A percentile compares a stretch with the other conserved stretches of the same genome.
phyloP scores from a whole-genome alignment of 495 filamentous ascomycete species.

The Trichoderma orchidacearum region DNA sequence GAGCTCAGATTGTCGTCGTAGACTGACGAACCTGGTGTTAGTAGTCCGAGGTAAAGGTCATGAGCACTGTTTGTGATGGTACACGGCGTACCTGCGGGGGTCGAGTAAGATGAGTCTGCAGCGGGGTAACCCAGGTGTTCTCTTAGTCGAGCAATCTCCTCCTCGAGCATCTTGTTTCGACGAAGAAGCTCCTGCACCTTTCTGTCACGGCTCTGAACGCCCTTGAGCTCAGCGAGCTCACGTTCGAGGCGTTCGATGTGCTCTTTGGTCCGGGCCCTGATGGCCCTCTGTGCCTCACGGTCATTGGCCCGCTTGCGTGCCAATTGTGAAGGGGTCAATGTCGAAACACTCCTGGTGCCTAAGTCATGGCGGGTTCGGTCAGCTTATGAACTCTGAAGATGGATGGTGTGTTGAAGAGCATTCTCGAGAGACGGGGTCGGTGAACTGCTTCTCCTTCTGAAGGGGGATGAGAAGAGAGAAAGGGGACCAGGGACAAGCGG shows the following conservation, averaged over 20 bases:
- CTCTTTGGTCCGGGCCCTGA: conserved; percentile 66
- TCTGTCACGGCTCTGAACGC: conserved; percentile 18
- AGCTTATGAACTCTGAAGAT: background rate
- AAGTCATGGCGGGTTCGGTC: background rate
- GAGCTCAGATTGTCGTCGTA: background rate
- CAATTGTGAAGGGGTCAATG: conserved; percentile 57
- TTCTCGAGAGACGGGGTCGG: no score
- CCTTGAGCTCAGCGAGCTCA: conserved; percentile 45
- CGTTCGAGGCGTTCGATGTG: conserved; percentile 68
- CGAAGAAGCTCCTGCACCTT: conserved; percentile 18
- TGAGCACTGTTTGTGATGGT: background rate
- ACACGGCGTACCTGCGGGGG: conserved; percentile 3
- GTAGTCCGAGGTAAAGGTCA: background rate
- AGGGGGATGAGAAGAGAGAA: no score
- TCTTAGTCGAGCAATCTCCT: conserved; percentile 16
- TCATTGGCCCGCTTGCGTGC: conserved; percentile 79
- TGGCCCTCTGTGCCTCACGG: conserved; percentile 75
- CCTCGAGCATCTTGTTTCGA: conserved; percentile 23
- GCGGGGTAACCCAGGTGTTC: conserved; percentile 13
- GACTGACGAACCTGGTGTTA: background rate
- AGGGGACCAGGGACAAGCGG: no score
- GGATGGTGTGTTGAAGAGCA: no score
- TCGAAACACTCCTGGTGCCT: conserved; percentile 58
- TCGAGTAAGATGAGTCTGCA: conserved; percentile 13
- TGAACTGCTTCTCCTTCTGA: no score